Evolutionary conservation across 2,329 filamentous ascomycete species (phyloP).

Genomic region (Colletotrichum sp.): DNA sequence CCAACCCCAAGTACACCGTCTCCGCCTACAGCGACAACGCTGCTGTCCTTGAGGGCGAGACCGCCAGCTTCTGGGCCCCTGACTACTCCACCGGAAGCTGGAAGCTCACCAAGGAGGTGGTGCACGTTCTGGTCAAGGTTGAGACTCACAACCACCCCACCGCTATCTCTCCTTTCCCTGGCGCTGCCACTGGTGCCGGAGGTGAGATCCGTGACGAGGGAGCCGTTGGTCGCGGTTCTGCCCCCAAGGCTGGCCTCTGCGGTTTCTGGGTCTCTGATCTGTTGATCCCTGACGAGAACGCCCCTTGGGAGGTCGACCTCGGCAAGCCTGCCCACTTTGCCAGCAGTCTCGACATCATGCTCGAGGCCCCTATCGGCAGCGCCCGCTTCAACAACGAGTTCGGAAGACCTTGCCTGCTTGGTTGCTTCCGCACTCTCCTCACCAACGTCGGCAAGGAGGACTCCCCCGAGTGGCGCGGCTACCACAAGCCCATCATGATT

Average conservation of each 20-base stretch:
- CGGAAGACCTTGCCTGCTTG: slow-evolving; percentile 84
- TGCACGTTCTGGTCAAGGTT: slow-evolving; percentile 91
- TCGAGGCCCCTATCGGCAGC: slow-evolving; percentile 93
- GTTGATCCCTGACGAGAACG: slow-evolving; percentile 79
- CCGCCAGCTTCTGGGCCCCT: slow-evolving; percentile 80
- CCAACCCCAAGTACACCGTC: slow-evolving; percentile 80
- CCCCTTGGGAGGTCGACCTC: slow-evolving; percentile 91
- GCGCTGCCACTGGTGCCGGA: slow-evolving; percentile 92
- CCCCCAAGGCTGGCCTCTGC: slow-evolving; percentile 87
- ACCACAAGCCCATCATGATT: slow-evolving; percentile 99
- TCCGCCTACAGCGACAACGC: slow-evolving; percentile 98
- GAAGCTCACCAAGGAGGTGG: slow-evolving; percentile 82
- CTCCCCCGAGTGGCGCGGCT: slow-evolving; percentile 76
- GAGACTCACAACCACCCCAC: slow-evolving; percentile 99
- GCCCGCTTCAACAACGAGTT: slow-evolving; percentile 99
- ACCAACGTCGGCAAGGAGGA: slow-evolving; percentile 63
- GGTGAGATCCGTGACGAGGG: slow-evolving; percentile 97
- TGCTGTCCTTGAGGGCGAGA: slow-evolving; percentile 80
- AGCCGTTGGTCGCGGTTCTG: slow-evolving; percentile 89
- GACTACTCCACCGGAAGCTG: slow-evolving; percentile 86
- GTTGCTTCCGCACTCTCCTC: slow-evolving; percentile 90
- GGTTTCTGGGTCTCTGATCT: slow-evolving; percentile 97
- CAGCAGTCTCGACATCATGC: slow-evolving; percentile 94
- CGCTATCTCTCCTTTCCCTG: slow-evolving; percentile 89
- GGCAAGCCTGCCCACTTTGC: slow-evolving; percentile 92